These are phyloP conservation scores for Chytriomyces sp. DNA, from an alignment of 192 early-diverging fungal genomes.

Conservation along the genomic window DNA sequence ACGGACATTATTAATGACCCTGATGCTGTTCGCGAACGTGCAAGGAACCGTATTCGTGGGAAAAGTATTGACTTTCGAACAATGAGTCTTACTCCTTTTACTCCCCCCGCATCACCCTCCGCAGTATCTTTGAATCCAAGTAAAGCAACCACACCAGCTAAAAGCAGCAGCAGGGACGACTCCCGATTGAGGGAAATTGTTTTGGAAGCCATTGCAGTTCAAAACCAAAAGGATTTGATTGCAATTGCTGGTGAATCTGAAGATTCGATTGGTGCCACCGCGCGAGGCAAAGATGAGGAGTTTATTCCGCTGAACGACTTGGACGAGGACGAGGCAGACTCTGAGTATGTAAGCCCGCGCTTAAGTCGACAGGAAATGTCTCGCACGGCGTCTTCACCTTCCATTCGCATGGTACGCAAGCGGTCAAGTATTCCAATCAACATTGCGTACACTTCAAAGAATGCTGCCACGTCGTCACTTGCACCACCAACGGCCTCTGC, in stretches of 20 bases:
- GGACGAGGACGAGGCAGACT: background rate
- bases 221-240: too few relatives aligned
- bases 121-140: background rate
- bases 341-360: background rate
- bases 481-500: background rate
- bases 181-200: constrained; percentile 10
- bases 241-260: background rate
- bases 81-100: too few relatives aligned
- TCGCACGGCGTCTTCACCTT: constrained; percentile 10
- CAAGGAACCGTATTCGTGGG: constrained; percentile 10
- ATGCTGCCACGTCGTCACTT: background rate
- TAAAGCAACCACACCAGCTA: background rate
- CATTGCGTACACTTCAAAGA: background rate
- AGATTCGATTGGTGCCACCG: too few relatives aligned
- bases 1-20: background rate
- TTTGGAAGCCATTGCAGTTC: background rate
- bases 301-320: constrained; percentile 8
- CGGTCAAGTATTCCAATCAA: constrained; percentile 7
- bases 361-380: background rate
- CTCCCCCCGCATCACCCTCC: background rate
- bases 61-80: constrained; percentile 18
- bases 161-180: constrained; percentile 2
- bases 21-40: constrained; percentile 11
- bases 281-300: background rate
- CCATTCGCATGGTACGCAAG: constrained; percentile 9